These are phyloP conservation scores for Pseudopyrenochaeta lycopersici DNA, from an alignment of 2,329 filamentous ascomycete genomes.

Conservation along the genomic window DNA sequence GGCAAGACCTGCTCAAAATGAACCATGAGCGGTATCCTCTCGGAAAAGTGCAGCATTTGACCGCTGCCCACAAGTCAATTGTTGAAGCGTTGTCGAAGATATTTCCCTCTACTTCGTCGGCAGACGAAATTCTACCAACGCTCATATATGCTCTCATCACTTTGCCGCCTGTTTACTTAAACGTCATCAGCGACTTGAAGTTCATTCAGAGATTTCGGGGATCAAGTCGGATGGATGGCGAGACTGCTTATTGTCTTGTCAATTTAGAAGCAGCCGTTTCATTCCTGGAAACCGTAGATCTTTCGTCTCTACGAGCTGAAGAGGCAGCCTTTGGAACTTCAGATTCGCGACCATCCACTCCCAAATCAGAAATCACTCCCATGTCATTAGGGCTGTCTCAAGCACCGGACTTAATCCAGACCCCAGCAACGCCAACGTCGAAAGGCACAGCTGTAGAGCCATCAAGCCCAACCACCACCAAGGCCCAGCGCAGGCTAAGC, in stretches of 20 bases:
- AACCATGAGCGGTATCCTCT: constrained; percentile 86
- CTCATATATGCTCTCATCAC: constrained; percentile 96
- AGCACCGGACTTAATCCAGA: constrained; percentile 50
- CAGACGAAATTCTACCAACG: constrained; percentile 96
- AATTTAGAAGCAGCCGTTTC: constrained; percentile 95
- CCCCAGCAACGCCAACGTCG: constrained; percentile 45
- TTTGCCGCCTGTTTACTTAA: constrained; percentile 82
- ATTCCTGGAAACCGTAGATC: constrained; percentile 93
- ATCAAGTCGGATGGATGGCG: constrained; percentile 85
- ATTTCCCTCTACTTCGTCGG: constrained; percentile 80
- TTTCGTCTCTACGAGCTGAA: constrained; percentile 85
- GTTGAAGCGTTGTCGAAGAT: constrained; percentile 81
- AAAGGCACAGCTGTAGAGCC: constrained; percentile 31
- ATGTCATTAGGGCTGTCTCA: constrained; percentile 51
- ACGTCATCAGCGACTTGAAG: constrained; percentile 91
- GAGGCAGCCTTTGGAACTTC: constrained; percentile 70
- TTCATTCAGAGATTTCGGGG: constrained; percentile 94
- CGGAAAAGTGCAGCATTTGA: constrained; percentile 89
- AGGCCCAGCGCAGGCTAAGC: constrained; percentile 80
- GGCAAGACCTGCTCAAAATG: constrained; percentile 78
- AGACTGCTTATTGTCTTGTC: constrained; percentile 94
- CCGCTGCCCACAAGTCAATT: constrained; percentile 89
- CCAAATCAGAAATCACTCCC: constrained; percentile 47
- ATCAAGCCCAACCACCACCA: constrained; percentile 49
- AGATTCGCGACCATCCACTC: constrained; percentile 58